phyloP scores from a whole-genome alignment of 83 land plant genomes.

The Picea abies region DNA sequence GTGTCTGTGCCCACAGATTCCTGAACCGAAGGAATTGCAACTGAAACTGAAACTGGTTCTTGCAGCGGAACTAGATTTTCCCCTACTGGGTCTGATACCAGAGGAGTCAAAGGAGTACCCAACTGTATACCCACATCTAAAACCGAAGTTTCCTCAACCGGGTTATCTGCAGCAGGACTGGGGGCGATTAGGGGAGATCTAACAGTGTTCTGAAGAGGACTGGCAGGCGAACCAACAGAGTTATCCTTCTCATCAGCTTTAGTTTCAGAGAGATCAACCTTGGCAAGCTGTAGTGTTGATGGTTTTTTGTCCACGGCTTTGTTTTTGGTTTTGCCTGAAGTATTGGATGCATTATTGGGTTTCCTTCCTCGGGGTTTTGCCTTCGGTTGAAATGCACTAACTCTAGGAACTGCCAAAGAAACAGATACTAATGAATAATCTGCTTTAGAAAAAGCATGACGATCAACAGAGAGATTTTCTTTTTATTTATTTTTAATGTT shows the following conservation, averaged over 20 bases:
- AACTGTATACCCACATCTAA: neutral
- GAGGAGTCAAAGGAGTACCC: neutral
- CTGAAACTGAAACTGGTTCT: neutral
- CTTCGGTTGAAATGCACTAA: constrained; percentile 12
- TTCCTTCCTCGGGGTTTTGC: neutral
- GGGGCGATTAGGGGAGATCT: neutral
- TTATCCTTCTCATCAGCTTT: constrained; percentile 5
- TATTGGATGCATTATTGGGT: neutral
- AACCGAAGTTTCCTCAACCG: neutral
- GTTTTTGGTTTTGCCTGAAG: neutral
- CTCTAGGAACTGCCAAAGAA: constrained; percentile 14
- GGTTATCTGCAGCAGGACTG: neutral
- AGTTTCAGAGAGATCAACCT: neutral
- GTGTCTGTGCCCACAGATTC: neutral
- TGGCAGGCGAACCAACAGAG: neutral
- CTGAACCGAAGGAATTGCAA: neutral
- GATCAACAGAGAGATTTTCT: neutral
- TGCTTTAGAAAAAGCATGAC: neutral
- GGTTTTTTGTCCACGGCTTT: neutral
- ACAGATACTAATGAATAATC: neutral
- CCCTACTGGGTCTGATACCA: neutral
- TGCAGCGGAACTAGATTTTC: neutral
- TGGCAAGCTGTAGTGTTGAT: neutral
- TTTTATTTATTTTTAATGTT: neutral
- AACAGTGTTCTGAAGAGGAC: neutral